Base-by-base conservation (phyloP, 768 basidiomycete genomes). In the Tylopilus sp. region DNA sequence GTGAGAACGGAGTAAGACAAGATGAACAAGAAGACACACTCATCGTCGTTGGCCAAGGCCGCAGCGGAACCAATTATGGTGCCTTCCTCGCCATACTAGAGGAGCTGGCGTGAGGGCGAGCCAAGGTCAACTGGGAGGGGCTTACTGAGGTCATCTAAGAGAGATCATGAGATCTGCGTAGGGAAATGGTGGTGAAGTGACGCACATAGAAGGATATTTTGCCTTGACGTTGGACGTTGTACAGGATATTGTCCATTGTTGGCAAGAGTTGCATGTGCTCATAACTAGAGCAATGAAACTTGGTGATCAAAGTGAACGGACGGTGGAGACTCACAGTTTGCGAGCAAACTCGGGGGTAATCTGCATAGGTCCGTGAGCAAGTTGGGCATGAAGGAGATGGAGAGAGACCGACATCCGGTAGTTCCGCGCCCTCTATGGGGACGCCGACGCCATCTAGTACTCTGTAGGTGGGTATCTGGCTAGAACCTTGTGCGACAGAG, bases 161-260 rank as follows among this genome's bases (percentile, higher is more conserved):
- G 26, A 38, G 17, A 44, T 44, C 42, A 44, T 57, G 21, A 52
- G 48, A 48, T 54, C 45, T 47, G 44, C 7, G 35, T 21, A 10
- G 39, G 40, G 52, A 51, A 51, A 49, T 47, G 25, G 26, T 22
- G 39, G 30, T 33, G 17, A 21, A 9, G 42, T 35, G 20, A 72
- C 86, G 60, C 65, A 90, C 91, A 66, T 91, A 93, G 69, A 92
- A 93, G 5, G 88, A 88, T 58, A 91, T 91, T 69, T 91, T 91
- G 23, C 94, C 94, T 68, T 98, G 94, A 8, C 94, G 81, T 65
- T 98, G 94, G 9, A 94, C 83, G 59, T 94, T 94, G 70, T 93
- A 90, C 15, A 98, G 76, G 31, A 95, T 75, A 57, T 85, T 93
- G 71, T 97, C 94, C 65, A 95, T 72, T 36, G 84, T 82, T 0